A percentile compares a stretch with the other conserved stretches of the same genome.
Conservation (phyloP, 345 rosid species). For the Dipteronia sinensis region DNA sequence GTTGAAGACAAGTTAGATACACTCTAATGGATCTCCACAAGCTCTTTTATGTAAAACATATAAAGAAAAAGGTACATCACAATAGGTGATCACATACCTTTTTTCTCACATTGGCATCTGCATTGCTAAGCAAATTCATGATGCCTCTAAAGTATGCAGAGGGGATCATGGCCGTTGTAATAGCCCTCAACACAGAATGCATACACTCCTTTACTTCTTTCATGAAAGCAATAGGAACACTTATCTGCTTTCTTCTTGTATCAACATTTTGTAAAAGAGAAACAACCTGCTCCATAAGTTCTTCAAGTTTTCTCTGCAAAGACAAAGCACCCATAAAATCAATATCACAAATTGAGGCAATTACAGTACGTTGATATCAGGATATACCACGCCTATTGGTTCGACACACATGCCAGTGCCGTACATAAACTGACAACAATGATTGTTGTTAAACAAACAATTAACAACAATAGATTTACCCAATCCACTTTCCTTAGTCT, state of each 20-base stretch:
- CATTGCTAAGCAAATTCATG: slow-evolving; percentile 59
- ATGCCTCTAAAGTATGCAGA: slow-evolving; percentile 71
- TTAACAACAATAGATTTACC: neutral
- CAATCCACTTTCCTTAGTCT: neutral
- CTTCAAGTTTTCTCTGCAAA: slow-evolving; percentile 66
- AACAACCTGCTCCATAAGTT: slow-evolving; percentile 75
- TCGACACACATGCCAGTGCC: neutral
- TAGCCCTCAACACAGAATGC: slow-evolving; percentile 58
- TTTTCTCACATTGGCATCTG: slow-evolving; percentile 57
- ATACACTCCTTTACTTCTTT: slow-evolving; percentile 58
- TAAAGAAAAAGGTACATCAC: neutral
- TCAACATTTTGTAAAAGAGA: slow-evolving; percentile 52
- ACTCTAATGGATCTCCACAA: neutral
- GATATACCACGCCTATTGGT: neutral
- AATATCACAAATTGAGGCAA: neutral
- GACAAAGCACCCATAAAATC: slow-evolving; percentile 1
- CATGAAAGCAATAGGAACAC: slow-evolving; percentile 38
- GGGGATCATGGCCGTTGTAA: slow-evolving; percentile 60
- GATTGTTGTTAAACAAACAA: neutral
- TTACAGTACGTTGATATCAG: neutral
- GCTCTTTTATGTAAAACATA: neutral
- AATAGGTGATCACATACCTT: slow-evolving; percentile 54
- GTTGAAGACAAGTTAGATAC: neutral
- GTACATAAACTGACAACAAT: neutral
- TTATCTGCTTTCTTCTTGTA: slow-evolving; percentile 46